These are phyloP conservation scores for Pachyrhizus erosus DNA, from an alignment of 306 rosid species.

Conservation along the genomic window DNA sequence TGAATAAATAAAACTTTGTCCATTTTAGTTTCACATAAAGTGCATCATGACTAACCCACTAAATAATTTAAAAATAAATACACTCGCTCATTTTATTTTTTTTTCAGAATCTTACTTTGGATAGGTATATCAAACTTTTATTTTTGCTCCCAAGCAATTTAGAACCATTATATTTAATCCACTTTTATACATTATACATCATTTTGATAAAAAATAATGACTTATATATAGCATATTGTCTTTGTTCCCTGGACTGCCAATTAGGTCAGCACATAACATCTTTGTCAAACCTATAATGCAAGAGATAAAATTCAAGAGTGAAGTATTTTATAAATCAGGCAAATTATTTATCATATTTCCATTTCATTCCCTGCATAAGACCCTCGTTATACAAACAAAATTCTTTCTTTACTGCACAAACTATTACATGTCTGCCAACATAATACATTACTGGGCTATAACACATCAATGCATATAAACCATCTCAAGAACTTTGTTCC, in stretches of 20 bases:
- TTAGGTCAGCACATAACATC: neutral
- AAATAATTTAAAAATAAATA: neutral
- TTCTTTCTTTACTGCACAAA: neutral
- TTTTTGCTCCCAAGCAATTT: too few species aligned
- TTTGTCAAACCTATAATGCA: neutral
- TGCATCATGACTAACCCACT: neutral
- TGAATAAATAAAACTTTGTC: too few species aligned
- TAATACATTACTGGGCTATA: neutral
- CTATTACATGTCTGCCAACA: neutral
- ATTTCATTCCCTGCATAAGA: neutral
- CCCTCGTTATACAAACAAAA: neutral
- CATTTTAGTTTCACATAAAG: neutral
- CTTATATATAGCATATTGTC: neutral
- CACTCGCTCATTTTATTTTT: neutral
- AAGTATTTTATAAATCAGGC: neutral
- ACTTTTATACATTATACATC: neutral
- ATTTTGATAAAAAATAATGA: neutral
- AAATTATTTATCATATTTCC: neutral
- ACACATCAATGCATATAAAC: neutral
- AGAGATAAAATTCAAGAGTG: neutral
- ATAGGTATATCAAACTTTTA: neutral
- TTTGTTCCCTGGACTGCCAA: neutral
- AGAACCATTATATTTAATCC: too few species aligned
- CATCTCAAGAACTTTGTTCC: slow-evolving; percentile 61
- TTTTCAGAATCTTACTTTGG: neutral